Percentiles rank a stretch among this genome's conserved stretches.
Evolutionary conservation across 2,329 filamentous ascomycete species (phyloP).

Genomic region (Trichophyton mentagrophytes): DNA sequence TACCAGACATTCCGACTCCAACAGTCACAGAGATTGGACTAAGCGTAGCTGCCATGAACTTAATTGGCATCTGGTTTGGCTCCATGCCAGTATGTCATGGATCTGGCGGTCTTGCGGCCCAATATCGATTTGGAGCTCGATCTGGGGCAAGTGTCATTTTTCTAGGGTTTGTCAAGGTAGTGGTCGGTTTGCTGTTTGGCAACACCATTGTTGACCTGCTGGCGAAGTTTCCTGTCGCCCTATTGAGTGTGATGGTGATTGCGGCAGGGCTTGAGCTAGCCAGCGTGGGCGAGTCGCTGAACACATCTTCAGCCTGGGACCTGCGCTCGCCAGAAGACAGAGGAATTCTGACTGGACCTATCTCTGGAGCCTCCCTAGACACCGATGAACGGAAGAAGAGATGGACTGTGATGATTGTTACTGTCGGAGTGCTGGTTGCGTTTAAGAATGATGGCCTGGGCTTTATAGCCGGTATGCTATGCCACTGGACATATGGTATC

Average conservation of each 20-base stretch:
- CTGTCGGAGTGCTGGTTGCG: conserved; percentile 65
- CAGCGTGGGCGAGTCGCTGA: conserved; percentile 71
- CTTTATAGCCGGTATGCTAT: conserved; percentile 68
- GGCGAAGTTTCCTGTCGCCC: conserved; percentile 55
- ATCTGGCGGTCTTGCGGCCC: conserved; percentile 77
- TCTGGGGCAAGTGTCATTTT: conserved; percentile 74
- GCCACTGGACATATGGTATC: conserved; percentile 54
- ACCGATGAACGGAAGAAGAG: conserved; percentile 59
- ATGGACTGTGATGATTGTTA: conserved; percentile 85
- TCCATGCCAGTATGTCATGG: conserved; percentile 94
- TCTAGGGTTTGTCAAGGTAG: conserved; percentile 61
- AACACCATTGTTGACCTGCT: conserved; percentile 60
- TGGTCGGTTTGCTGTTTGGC: conserved; percentile 63
- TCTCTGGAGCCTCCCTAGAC: conserved; percentile 30
- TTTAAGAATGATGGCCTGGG: conserved; percentile 86
- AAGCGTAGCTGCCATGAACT: conserved; percentile 73
- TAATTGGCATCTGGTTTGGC: conserved; percentile 78
- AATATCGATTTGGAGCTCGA: conserved; percentile 81
- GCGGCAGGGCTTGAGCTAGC: conserved; percentile 79
- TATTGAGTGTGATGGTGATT: conserved; percentile 60
- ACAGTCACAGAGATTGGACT: conserved; percentile 65
- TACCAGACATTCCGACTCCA: conserved; percentile 56
- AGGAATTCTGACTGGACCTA: neutral
- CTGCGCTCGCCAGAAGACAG: conserved; percentile 24
- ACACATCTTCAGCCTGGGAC: conserved; percentile 55